Conservation (phyloP, 2,329 filamentous ascomycete genomes). For the Hypoxylon sp. region DNA sequence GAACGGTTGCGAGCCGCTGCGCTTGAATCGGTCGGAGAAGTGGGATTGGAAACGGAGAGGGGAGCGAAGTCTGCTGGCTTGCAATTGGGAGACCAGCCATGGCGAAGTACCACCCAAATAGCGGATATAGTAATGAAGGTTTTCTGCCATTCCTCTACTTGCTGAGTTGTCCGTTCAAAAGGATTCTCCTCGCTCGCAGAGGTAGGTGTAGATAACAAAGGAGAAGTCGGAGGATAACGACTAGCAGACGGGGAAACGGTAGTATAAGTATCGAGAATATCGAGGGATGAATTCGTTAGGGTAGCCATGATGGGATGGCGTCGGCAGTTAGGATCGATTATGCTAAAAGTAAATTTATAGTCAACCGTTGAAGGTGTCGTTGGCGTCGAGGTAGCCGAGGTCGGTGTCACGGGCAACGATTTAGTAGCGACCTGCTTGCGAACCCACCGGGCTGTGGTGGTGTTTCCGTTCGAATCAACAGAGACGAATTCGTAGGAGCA, state of each 20-base stretch:
- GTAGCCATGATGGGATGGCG: conserved; percentile 82
- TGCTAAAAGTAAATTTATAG: conserved; percentile 80
- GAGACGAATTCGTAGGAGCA: conserved; percentile 76
- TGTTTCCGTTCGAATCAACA: conserved; percentile 70
- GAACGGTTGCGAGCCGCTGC: conserved; percentile 43
- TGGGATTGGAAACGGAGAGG: conserved; percentile 24
- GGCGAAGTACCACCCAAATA: conserved; percentile 66
- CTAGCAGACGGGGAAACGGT: conserved; percentile 66
- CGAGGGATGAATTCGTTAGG: conserved; percentile 74
- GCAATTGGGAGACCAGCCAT: conserved; percentile 60
- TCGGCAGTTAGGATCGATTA: conserved; percentile 77
- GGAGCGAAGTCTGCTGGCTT: conserved; percentile 52
- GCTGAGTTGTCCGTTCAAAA: conserved; percentile 55
- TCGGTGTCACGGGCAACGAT: conserved; percentile 48
- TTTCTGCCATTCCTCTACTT: conserved; percentile 62
- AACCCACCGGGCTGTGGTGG: conserved; percentile 78
- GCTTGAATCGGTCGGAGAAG: conserved; percentile 27
- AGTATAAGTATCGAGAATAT: conserved; percentile 78
- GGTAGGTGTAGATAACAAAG: conserved; percentile 47
- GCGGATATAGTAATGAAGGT: conserved; percentile 67
- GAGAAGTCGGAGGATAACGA: conserved; percentile 63
- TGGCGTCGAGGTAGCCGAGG: conserved; percentile 44
- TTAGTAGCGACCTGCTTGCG: conserved; percentile 59
- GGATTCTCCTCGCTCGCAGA: conserved; percentile 36
- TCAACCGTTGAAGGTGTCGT: conserved; percentile 56